Percentiles rank a stretch among this genome's conserved stretches.
Evolutionary conservation across 495 filamentous ascomycete genomes (phyloP).

Genomic region (Penicillium nucicola): DNA sequence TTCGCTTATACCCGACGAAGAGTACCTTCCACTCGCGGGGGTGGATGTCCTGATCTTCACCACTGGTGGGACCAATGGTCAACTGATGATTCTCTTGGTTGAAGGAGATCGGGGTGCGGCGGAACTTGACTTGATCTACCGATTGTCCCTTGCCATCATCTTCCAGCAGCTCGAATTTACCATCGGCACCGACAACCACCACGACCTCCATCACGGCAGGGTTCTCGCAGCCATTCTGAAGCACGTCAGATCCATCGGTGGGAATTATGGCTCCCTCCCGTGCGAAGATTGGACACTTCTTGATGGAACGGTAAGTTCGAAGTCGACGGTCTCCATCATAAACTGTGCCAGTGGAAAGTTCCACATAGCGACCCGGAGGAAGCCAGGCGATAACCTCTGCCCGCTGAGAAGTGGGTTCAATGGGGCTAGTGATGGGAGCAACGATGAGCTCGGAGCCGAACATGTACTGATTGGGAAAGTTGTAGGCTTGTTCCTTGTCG

Average conservation of each 20-base stretch:
- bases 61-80: constrained; percentile 9
- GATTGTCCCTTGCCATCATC: constrained; percentile 4
- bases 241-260: constrained; percentile 33
- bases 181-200: constrained; percentile 52
- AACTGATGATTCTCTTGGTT: constrained; percentile 10
- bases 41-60: neutral
- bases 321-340: constrained; percentile 52
- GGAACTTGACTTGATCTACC: constrained; percentile 8
- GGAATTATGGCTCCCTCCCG: constrained; percentile 54
- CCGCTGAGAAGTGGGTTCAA: constrained; percentile 33
- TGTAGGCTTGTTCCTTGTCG: constrained; percentile 44
- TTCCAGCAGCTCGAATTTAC: constrained; percentile 18
- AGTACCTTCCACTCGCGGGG: constrained; percentile 11
- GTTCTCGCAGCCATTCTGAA: constrained; percentile 39
- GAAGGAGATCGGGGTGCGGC: constrained; percentile 13
- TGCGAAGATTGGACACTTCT: constrained; percentile 48
- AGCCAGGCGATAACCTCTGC: constrained; percentile 48
- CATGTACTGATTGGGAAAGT: constrained; percentile 49
- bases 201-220: constrained; percentile 42
- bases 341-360: constrained; percentile 48
- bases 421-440: constrained; percentile 47
- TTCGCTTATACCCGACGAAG: constrained; percentile 8
- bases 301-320: constrained; percentile 39
- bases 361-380: constrained; percentile 44
- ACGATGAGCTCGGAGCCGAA: constrained; percentile 54